phyloP scores from a whole-genome alignment of 495 filamentous ascomycete species.

The Penicillium flavigenum region DNA sequence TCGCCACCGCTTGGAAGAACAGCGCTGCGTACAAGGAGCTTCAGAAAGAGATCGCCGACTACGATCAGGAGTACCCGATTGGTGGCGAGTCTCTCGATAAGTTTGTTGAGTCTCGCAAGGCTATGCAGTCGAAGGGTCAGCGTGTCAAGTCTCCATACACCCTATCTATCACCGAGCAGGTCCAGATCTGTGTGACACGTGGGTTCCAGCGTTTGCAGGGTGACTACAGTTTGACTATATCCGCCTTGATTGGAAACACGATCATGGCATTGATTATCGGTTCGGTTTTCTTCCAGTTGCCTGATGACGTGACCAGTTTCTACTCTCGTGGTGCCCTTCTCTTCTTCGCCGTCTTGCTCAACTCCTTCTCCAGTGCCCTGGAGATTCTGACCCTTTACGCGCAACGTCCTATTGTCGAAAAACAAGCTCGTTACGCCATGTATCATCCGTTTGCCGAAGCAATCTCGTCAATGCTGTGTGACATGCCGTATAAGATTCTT shows the following conservation, averaged over 20 bases:
- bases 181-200: constrained; percentile 51
- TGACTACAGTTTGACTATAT: constrained; percentile 73
- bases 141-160: constrained; percentile 49
- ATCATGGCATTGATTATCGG: constrained; percentile 82
- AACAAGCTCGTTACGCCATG: constrained; percentile 65
- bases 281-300: constrained; percentile 82
- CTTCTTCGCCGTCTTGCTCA: constrained; percentile 90
- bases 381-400: constrained; percentile 66
- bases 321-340: constrained; percentile 80
- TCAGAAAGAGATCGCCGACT: constrained; percentile 54
- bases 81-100: constrained; percentile 41
- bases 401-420: constrained; percentile 67
- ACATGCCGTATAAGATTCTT: constrained; percentile 58
- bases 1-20: constrained; percentile 61
- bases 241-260: constrained; percentile 74
- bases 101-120: constrained; percentile 43
- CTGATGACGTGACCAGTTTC: constrained; percentile 65
- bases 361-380: constrained; percentile 80
- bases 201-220: constrained; percentile 62
- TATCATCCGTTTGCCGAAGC: constrained; percentile 67
- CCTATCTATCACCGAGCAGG: constrained; percentile 45
- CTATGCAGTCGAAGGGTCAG: constrained; percentile 45
- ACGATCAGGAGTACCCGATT: constrained; percentile 45
- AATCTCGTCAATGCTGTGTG: constrained; percentile 59
- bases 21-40: constrained; percentile 53